Evolutionary conservation across 768 basidiomycete species (phyloP), one percentile per base, ranked within the genome.

Genomic region (Cyclocybe cylindracea): DNA sequence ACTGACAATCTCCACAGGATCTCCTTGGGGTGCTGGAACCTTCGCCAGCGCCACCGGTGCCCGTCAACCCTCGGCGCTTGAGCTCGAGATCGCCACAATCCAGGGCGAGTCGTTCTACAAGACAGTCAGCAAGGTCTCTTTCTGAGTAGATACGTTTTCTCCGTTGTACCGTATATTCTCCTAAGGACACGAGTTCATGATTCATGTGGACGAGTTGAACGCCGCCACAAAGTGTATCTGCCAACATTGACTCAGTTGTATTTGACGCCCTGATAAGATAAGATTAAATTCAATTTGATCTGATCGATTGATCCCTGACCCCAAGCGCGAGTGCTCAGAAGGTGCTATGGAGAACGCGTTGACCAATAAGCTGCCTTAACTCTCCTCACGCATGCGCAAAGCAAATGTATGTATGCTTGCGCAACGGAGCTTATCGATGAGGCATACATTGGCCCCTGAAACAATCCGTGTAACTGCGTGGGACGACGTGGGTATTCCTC

Each of bases 21-120:
- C 86, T 24, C 83, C 91, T 16, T 92, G 84, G 81, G 91, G 91
- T 37, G 87, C 89, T 19, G 87, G 86, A 41, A 86, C 86, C 10
- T 77, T 78, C 58, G 76, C 84, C 24, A 73, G 68, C 1, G 42
- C 62, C 2, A 67, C 72, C 49, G 84, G 83, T 5, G 61, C 68
- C 11, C 82, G 85, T 55, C 70, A 77, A 55, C 84, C 86, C 1
- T 62, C 69, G 5, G 51, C 59, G 2, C 76, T 84, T 29, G 86
- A 88, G 62, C 70, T 78, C 34, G 74, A 79, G 53, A 60, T 86
- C 10, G 83, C 81, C 3, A 60, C 42, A 5, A 70, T 76, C 39
- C 86, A 87, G 54, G 86, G 86, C 52, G 65, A 69, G 47, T 46
- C 64, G 14, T 87, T 87, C 70, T 84, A 74, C 62, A 64, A 76